These are phyloP conservation scores for Aquilaria sinensis DNA, from an alignment of 345 rosid species.

Conservation along the genomic window DNA sequence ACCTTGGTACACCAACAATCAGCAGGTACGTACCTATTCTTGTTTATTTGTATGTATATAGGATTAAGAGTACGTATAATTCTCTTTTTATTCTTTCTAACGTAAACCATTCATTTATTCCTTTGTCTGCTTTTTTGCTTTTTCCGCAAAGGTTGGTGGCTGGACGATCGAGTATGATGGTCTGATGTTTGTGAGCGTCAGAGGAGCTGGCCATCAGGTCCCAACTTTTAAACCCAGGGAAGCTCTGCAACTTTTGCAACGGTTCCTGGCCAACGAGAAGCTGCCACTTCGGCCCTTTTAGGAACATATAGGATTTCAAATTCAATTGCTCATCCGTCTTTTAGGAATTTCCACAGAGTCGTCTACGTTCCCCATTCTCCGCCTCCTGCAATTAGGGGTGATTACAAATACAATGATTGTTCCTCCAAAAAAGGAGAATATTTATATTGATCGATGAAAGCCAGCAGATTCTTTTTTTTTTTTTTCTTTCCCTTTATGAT, in stretches of 20 bases:
- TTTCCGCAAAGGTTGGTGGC: conserved; percentile 49
- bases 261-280: conserved; percentile 50
- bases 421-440: too few relatives aligned
- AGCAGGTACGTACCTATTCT: conserved; percentile 30
- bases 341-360: too few relatives aligned
- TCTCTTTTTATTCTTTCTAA: too few relatives aligned
- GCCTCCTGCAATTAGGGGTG: too few relatives aligned
- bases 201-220: conserved; percentile 81
- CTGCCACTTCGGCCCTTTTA: conserved; percentile 47
- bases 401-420: too few relatives aligned
- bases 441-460: too few relatives aligned
- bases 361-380: too few relatives aligned
- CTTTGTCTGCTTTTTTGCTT: not conserved
- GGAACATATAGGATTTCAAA: not conserved
- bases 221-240: conserved; percentile 59
- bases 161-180: conserved; percentile 70
- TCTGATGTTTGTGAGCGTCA: conserved; percentile 48
- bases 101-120: not conserved
- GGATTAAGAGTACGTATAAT: too few relatives aligned
- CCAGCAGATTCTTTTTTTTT: too few relatives aligned
- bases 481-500: too few relatives aligned
- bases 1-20: conserved; percentile 54
- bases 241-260: conserved; percentile 47
- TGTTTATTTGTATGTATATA: not conserved
- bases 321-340: too few relatives aligned